phyloP scores from a whole-genome alignment of 2,329 filamentous ascomycete genomes.

The Cordyceps tenuipes region DNA sequence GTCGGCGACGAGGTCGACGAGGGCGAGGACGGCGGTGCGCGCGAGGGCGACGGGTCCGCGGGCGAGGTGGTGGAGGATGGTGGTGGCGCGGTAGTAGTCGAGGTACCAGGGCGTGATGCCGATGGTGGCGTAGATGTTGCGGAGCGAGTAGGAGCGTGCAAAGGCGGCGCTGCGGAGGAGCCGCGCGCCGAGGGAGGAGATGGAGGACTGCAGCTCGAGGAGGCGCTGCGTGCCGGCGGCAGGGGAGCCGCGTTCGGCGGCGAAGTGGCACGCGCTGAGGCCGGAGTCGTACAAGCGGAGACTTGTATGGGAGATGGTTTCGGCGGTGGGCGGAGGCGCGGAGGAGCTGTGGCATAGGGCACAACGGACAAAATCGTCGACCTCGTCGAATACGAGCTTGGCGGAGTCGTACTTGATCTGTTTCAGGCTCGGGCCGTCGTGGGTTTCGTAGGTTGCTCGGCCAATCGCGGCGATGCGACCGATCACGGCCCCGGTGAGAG shows the following conservation, averaged over 20 bases:
- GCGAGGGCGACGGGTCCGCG: conserved; percentile 13
- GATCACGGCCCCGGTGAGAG: not conserved
- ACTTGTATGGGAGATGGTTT: not conserved
- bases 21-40: conserved; percentile 8
- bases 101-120: conserved; percentile 20
- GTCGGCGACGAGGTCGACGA: conserved; percentile 14
- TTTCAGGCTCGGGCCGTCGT: not conserved
- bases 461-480: not conserved
- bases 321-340: not conserved
- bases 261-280: conserved; percentile 13
- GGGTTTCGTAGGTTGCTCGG: not conserved
- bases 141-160: conserved; percentile 13
- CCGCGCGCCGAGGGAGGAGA: conserved; percentile 11
- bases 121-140: conserved; percentile 16
- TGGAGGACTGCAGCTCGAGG: not conserved
- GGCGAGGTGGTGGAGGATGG: conserved; percentile 15
- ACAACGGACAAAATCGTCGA: conserved; percentile 15
- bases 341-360: not conserved
- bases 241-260: not conserved
- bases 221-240: not conserved
- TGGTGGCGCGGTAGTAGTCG: conserved; percentile 15
- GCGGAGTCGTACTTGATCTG: conserved; percentile 19
- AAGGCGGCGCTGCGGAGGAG: conserved; percentile 13
- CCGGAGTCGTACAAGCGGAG: conserved; percentile 18
- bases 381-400: conserved; percentile 20